phyloP scores from a whole-genome alignment of 1,139 yeast species.

The Protomyces macrosporus region DNA sequence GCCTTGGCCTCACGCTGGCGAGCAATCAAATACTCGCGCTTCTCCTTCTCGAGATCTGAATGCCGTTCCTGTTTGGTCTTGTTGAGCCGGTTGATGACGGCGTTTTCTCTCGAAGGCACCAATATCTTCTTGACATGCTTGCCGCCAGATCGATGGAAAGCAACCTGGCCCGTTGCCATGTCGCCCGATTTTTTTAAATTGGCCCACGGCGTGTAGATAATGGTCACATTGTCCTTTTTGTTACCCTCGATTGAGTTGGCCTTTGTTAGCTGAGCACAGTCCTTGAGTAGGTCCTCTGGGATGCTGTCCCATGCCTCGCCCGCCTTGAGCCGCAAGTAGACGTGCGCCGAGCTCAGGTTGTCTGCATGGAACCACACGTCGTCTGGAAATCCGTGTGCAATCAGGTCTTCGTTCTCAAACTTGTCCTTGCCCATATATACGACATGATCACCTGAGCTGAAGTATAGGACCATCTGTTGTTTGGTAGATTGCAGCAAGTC shows the following conservation, averaged over 20 bases:
- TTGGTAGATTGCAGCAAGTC: too few species aligned
- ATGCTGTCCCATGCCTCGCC: conserved; percentile 47
- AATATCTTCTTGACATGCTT: conserved; percentile 50
- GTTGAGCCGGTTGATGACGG: conserved; percentile 58
- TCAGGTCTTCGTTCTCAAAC: conserved; percentile 52
- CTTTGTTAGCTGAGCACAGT: conserved; percentile 71
- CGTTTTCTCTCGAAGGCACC: conserved; percentile 56
- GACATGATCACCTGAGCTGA: not conserved
- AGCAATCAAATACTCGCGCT: conserved; percentile 42
- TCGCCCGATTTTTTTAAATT: conserved; percentile 65
- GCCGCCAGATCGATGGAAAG: conserved; percentile 51
- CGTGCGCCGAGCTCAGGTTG: conserved; percentile 72
- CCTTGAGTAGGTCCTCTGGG: conserved; percentile 51
- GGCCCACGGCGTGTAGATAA: conserved; percentile 68
- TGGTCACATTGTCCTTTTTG: conserved; percentile 62
- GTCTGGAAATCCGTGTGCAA: conserved; percentile 61
- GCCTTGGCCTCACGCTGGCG: conserved; percentile 27
- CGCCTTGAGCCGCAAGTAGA: conserved; percentile 58
- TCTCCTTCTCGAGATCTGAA: conserved; percentile 47
- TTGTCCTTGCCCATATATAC: conserved; percentile 74
- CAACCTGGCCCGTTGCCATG: conserved; percentile 82
- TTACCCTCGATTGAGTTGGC: conserved; percentile 76
- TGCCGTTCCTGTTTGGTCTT: conserved; percentile 57
- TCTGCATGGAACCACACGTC: conserved; percentile 85
- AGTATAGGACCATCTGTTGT: not conserved